Evolutionary conservation across 2,329 filamentous ascomycete species (phyloP).

Genomic region (Arthrinium puccinioides): DNA sequence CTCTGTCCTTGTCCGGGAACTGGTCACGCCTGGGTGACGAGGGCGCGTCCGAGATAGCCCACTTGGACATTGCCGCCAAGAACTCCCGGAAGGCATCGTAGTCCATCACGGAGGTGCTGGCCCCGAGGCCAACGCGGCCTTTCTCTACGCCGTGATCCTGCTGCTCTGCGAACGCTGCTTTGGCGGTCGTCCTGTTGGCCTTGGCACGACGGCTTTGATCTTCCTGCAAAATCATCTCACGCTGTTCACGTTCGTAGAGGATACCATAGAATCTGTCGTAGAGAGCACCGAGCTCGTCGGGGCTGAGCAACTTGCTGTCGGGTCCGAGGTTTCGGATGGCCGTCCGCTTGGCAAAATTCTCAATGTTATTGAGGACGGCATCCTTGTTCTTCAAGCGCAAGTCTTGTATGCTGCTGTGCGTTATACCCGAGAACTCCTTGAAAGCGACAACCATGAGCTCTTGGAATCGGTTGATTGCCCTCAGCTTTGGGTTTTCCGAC

Average conservation of each 20-base stretch:
- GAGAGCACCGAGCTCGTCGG: conserved; percentile 79
- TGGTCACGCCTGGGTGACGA: conserved; percentile 44
- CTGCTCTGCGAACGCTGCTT: conserved; percentile 26
- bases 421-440: conserved; percentile 95
- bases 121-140: conserved; percentile 79
- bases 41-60: conserved; percentile 86
- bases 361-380: conserved; percentile 88
- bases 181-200: conserved; percentile 48
- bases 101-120: conserved; percentile 90
- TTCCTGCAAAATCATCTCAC: conserved; percentile 69
- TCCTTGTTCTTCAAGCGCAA: conserved; percentile 89
- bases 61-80: conserved; percentile 79
- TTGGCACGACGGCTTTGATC: conserved; percentile 62
- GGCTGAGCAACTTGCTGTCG: conserved; percentile 83
- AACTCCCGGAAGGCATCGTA: conserved; percentile 96
- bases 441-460: conserved; percentile 99
- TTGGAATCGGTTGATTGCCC: conserved; percentile 91
- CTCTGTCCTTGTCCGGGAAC: conserved; percentile 43
- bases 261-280: conserved; percentile 94
- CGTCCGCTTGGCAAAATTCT: conserved; percentile 94
- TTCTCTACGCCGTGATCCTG: conserved; percentile 58
- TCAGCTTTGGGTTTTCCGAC: conserved; percentile 89
- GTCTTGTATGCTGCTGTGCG: conserved; percentile 85
- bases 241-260: conserved; percentile 84
- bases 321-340: conserved; percentile 93